Evolutionary conservation across 441 rosid species (phyloP).

Genomic region (Macaranga tanarius): DNA sequence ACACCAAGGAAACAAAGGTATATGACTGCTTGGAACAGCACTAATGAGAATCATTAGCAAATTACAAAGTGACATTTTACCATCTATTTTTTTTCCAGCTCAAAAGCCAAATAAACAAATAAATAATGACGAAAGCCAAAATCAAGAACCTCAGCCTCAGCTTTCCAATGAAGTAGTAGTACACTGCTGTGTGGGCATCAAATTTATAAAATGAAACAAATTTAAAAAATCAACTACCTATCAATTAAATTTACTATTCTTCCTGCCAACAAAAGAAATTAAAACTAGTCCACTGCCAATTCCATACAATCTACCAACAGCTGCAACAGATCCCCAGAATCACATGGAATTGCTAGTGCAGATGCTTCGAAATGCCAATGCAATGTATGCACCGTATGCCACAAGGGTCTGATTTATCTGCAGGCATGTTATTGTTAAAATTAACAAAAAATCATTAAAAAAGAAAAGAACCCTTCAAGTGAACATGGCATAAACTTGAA

Average conservation of each 20-base stretch:
- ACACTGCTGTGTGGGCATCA: background rate
- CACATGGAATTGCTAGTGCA: conserved; percentile 1
- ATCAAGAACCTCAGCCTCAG: conserved; percentile 1
- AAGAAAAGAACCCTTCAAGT: too few species aligned
- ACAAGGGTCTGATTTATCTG: conserved; percentile 24
- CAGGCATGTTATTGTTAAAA: background rate
- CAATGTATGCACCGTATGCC: background rate
- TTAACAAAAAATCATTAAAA: too few species aligned
- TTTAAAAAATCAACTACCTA: background rate
- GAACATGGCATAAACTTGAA: background rate
- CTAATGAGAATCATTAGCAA: too few species aligned
- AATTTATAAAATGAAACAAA: background rate
- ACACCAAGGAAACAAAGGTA: too few species aligned
- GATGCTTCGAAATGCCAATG: background rate
- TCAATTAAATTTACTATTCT: background rate
- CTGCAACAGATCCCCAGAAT: background rate
- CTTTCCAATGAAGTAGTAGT: background rate
- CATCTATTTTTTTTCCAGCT: background rate
- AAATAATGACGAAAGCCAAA: background rate
- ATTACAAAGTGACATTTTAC: too few species aligned
- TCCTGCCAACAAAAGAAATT: background rate
- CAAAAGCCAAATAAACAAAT: background rate
- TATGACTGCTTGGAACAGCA: too few species aligned
- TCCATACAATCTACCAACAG: too few species aligned
- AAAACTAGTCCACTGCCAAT: background rate